Base-by-base conservation (phyloP, 768 basidiomycete species). In the Dentipellis sp. region DNA sequence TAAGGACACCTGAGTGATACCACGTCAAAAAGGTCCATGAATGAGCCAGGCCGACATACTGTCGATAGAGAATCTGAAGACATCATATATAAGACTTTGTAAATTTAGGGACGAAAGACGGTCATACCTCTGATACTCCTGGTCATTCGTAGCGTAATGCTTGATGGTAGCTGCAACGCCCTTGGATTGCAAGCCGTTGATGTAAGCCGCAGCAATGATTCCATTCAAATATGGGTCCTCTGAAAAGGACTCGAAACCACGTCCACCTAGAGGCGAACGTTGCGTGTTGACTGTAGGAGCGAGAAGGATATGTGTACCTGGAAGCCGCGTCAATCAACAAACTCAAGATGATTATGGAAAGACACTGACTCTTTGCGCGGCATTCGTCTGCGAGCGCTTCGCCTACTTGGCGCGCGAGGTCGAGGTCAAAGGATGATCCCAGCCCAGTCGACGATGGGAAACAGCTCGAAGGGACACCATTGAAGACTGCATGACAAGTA, bases 271-370 rank as follows among this genome's bases (percentile, higher is more conserved):
- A 22, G 78, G 79, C 6, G 76, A 79, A n/a, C 83, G 74, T 58
- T 82, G 82, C 22, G 78, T 84, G 62, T 85, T 85, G 59, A 82
- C 76, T 1, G 83, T 85, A 1, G 83, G 84, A 1, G 75, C 83
- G n/a, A 84, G 74, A 0, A 82, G 68, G 36, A 81, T 71, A 62
- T 78, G 75, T 12, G 64, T 64, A 38, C 74, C 75, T 76, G 29
- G 14, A 45, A 55, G 53, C 21, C 29, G 19, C 3, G 21, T 42
- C 22, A 53, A 23, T 37, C 12, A 7, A n/a, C 50, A 19, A 39
- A 6, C 10, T 10, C n/a, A 10, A 7, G 3, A 36, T 4, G 64
- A 38, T 66, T 53, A 8, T 64, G 42, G 55, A 49, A 58, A 54
- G 47, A 62, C 36, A 55, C 29, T 29, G 60, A 68, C 78, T 72